Evolutionary conservation across 2,329 filamentous ascomycete species (phyloP), one percentile per base, ranked within the genome.

Genomic region (Colletotrichum sp.): DNA sequence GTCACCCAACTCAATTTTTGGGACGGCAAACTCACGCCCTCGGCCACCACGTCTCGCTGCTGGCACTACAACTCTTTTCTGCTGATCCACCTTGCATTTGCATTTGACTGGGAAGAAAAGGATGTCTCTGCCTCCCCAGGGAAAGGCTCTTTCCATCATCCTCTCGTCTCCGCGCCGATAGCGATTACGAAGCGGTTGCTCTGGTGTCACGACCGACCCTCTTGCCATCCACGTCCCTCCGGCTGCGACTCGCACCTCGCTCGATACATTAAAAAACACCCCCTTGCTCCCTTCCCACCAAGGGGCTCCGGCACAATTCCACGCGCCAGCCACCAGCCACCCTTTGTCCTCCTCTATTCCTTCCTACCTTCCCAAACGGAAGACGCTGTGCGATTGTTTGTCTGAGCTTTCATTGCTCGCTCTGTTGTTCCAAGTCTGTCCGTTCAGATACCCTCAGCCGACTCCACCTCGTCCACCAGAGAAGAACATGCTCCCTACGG

Each of bases 271-370:
- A 43, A 74, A 74, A 32, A 48, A 71, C 68, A 67, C 55, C 72
- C 73, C 73, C 73, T 68, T 75, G 70, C 34, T 30, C 73, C 64
- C 34, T 36, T 68, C 59, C 32, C 34, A 65, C 59, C 59, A 64
- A 74, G 64, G 70, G 70, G 70, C 36, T 75, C 36, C 70, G 32
- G 73, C 73, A 75, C 64, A 68, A 68, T 73, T 65, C 70, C 59
- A 75, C 70, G 21, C 74, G 64, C 59, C 74, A 72, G 61, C 73
- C 70, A 68, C 63, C 73, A 68, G 64, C 70, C 73, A 73, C 69
- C 43, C 24, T 60, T 68, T 65, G 57, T 75, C 43, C 34, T 59
- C 34, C 57, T 39, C 28, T 34, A 26, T 24, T n/a, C 21, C 14
- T 28, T 26, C 52, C 24, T 57, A 57, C 52, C 55, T 59, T 59